Base-by-base conservation (phyloP, 179 eudicot species). In the Amaranthus tricolor region DNA sequence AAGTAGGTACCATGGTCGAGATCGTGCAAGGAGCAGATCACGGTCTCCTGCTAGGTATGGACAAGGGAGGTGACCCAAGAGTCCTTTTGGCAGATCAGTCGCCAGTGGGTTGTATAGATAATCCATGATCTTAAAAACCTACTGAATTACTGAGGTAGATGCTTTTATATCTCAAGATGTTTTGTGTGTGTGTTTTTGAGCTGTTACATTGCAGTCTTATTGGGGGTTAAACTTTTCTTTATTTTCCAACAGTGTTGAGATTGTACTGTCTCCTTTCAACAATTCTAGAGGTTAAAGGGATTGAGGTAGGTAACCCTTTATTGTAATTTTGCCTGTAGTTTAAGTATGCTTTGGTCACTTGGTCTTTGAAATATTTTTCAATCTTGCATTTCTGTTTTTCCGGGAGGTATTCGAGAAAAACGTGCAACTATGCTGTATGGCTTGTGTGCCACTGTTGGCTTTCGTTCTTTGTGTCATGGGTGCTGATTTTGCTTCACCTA, bases 71-170 rank as follows among this genome's bases (percentile, higher is more conserved):
- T 84, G 82, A 79, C 74, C 73, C 74, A 66, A 82, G 81, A 71
- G 73, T 75, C 83, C 79, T 73, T 82, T 66, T 77, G 79, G 75
- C 77, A 58, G 76, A 56, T 57, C 73, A 74, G 74, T 62, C 15
- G 70, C 45, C 70, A 57, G 56, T 81, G 82, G 85, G 78, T 81
- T 74, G 58, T 82, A 75, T 81, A 59, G 86, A 74, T 83, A 71
- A 66, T 65, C 76, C 74, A 73, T 73, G 83, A 72, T 79, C 81
- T 82, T 79, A 77, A 82, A 80, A 82, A 80, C 80, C 83, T 61
- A 66, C 79, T 81, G 95, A 90, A 93, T 82, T 61, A 66, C 79
- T 81, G 95, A 90, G 96, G 97, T 92, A 92, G 95, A 77, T 80
- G 74, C 73, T 84, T 78, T 71, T 76, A 76, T 74, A 79, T 77